A percentile compares a stretch with the other conserved stretches of the same genome.
These are phyloP conservation scores for Pseudozyma hubeiensis DNA, from an alignment of 1,284 basidiomycete species.

Conservation along the genomic window DNA sequence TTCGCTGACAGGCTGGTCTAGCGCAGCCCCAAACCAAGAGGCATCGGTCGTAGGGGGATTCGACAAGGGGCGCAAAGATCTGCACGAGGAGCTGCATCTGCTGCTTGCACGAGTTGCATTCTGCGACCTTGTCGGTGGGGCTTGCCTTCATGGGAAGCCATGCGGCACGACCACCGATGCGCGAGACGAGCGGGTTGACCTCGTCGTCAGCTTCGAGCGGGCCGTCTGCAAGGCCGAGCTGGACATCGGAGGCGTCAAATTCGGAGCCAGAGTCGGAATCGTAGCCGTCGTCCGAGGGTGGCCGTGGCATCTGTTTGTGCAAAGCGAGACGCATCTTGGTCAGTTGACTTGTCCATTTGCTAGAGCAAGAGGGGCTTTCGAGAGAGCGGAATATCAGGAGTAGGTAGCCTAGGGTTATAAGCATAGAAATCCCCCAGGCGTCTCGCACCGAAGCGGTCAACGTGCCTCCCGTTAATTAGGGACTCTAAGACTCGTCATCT, in stretches of 20 bases:
- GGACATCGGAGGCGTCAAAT: slow-evolving; percentile 52
- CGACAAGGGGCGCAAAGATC: slow-evolving; percentile 67
- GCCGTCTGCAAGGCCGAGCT: slow-evolving; percentile 65
- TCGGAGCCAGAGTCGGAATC: slow-evolving; percentile 60
- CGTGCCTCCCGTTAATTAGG: slow-evolving; percentile 48
- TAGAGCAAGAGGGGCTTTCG: not conserved
- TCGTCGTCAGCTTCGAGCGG: slow-evolving; percentile 61
- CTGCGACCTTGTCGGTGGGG: slow-evolving; percentile 40
- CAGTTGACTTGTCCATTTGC: slow-evolving; percentile 1
- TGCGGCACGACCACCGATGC: slow-evolving; percentile 63
- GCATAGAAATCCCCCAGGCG: slow-evolving; percentile 51
- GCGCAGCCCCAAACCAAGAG: slow-evolving; percentile 67
- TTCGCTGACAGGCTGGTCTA: slow-evolving; percentile 59
- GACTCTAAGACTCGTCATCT: slow-evolving; percentile 66
- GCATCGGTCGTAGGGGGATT: slow-evolving; percentile 63
- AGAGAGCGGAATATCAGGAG: slow-evolving; percentile 39
- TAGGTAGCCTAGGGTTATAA: slow-evolving; percentile 64
- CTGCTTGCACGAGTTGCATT: slow-evolving; percentile 55
- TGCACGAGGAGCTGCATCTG: slow-evolving; percentile 67
- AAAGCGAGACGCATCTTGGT: slow-evolving; percentile 5
- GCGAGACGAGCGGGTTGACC: slow-evolving; percentile 65
- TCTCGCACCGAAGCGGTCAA: slow-evolving; percentile 33
- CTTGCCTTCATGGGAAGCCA: slow-evolving; percentile 59
- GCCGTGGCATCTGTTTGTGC: slow-evolving; percentile 42
- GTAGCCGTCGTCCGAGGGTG: slow-evolving; percentile 56